Evolutionary conservation across 2,329 filamentous ascomycete species (phyloP).

Genomic region (Gremmenia infestans): DNA sequence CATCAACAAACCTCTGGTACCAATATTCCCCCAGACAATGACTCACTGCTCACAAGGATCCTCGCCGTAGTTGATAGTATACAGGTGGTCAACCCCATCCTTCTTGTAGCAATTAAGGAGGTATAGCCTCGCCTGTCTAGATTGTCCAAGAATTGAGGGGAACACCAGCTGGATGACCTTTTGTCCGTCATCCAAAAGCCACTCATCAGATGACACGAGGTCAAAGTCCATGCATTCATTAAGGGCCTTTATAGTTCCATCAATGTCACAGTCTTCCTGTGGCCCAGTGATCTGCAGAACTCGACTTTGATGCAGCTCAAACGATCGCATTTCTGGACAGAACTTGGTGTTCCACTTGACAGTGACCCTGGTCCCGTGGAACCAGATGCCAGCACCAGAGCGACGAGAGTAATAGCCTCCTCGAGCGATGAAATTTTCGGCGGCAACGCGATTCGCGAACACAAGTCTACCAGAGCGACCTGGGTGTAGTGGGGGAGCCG

Average conservation of each 20-base stretch:
- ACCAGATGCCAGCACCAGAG: neutral
- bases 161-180: slow-evolving; percentile 6
- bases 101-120: neutral
- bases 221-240: slow-evolving; percentile 9
- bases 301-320: slow-evolving; percentile 7
- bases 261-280: neutral
- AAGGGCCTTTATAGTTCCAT: slow-evolving; percentile 4
- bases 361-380: slow-evolving; percentile 2
- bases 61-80: neutral
- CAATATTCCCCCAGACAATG: neutral
- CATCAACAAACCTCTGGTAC: neutral
- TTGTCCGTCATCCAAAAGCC: neutral
- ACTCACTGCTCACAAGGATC: neutral
- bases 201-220: neutral
- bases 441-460: neutral
- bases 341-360: slow-evolving; percentile 13
- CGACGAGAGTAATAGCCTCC: neutral
- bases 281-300: slow-evolving; percentile 11
- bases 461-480: neutral
- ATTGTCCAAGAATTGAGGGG: slow-evolving; percentile 2
- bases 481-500: neutral
- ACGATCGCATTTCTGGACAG: neutral
- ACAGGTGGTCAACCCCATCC: neutral
- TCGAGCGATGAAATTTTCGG: neutral
- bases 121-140: slow-evolving; percentile 4